Evolutionary conservation across 2,329 filamentous ascomycete species (phyloP).

Genomic region (Apiospora rasikravindrae): DNA sequence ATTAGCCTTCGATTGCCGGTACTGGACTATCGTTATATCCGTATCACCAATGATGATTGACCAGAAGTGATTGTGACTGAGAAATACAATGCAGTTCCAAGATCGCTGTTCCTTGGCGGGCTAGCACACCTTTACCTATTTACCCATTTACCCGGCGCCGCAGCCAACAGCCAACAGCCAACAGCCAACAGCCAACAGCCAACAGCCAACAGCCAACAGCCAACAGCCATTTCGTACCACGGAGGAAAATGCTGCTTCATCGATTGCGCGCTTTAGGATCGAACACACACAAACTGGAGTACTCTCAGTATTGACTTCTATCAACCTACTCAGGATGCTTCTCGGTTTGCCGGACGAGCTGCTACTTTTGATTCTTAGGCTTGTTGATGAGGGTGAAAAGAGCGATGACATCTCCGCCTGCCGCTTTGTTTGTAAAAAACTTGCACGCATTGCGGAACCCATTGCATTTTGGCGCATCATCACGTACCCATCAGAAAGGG

Average conservation of each 20-base stretch:
- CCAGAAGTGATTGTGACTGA: not conserved
- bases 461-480: not conserved
- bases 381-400: not conserved
- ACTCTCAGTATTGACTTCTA: slow-evolving; percentile 1
- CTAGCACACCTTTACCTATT: not conserved
- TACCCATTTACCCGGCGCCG: not conserved
- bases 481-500: not conserved
- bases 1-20: too few species aligned
- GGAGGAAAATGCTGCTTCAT: not conserved
- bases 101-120: slow-evolving; percentile 2
- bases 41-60: not conserved
- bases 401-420: not conserved
- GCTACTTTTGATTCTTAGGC: not conserved
- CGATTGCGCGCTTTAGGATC: not conserved
- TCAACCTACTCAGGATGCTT: not conserved
- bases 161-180: not conserved
- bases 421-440: slow-evolving; percentile 5
- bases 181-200: not conserved
- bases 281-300: slow-evolving; percentile 1
- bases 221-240: not conserved
- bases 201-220: not conserved
- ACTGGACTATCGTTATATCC: not conserved
- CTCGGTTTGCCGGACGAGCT: not conserved
- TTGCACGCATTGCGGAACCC: not conserved
- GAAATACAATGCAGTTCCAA: slow-evolving; percentile 1